These are phyloP conservation scores for Candida dajiaensis DNA, from an alignment of 805 yeast species.

Conservation along the genomic window DNA sequence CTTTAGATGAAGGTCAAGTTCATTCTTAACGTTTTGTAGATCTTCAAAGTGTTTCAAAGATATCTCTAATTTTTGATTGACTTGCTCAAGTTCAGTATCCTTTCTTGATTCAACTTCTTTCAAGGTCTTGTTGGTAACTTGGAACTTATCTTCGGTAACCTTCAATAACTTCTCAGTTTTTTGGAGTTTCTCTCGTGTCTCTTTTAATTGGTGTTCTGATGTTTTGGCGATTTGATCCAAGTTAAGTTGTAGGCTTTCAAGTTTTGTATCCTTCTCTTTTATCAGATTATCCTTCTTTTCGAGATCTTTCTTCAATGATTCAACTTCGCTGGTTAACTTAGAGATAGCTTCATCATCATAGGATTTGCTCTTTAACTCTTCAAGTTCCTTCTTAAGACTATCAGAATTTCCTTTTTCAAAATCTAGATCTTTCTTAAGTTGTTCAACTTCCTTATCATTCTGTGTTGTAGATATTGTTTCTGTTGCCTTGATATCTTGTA, in stretches of 20 bases:
- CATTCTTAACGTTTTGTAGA: neutral
- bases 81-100: neutral
- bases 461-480: neutral
- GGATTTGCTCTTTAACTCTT: neutral
- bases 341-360: neutral
- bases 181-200: neutral
- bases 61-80: neutral
- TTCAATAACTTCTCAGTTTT: neutral
- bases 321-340: neutral
- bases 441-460: neutral
- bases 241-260: neutral
- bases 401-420: neutral
- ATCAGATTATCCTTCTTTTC: neutral
- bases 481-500: conserved; percentile 1
- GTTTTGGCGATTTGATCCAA: neutral
- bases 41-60: neutral
- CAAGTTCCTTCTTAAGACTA: neutral
- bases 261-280: neutral
- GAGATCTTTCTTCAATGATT: conserved; percentile 3
- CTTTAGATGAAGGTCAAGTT: neutral
- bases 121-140: neutral
- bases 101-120: neutral
- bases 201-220: neutral
- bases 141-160: neutral
- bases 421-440: neutral